phyloP scores from a whole-genome alignment of 306 rosid species.

The Hippophae tibetana region DNA sequence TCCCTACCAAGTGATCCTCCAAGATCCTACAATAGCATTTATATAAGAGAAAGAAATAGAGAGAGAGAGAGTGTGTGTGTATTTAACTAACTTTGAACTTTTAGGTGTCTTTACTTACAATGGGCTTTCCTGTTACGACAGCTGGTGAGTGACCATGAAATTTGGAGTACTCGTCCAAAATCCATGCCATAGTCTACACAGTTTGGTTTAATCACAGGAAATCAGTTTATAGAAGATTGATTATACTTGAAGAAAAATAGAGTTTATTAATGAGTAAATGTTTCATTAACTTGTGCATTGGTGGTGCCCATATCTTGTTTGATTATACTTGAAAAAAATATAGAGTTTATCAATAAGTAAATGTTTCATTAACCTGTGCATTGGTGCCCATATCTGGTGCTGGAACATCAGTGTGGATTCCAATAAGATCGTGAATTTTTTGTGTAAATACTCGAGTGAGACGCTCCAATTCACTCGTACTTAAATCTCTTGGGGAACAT shows the following conservation, averaged over 20 bases:
- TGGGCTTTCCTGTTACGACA: slow-evolving; percentile 57
- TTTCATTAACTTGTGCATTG: slow-evolving; percentile 35
- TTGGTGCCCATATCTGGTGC: slow-evolving; percentile 70
- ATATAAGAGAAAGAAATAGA: neutral
- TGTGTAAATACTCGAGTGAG: slow-evolving; percentile 58
- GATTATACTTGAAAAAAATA: too few species aligned
- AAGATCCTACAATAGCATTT: slow-evolving; percentile 32
- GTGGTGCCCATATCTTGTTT: slow-evolving; percentile 59
- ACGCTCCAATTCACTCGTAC: slow-evolving; percentile 47
- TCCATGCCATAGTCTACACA: slow-evolving; percentile 56
- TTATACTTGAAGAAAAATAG: neutral
- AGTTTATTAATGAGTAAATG: neutral
- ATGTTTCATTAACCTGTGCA: slow-evolving; percentile 29
- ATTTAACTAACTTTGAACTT: neutral
- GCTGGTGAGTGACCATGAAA: slow-evolving; percentile 64
- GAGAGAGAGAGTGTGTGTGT: neutral
- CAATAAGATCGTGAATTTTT: slow-evolving; percentile 56
- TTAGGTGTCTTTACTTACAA: slow-evolving; percentile 24
- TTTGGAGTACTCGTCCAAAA: slow-evolving; percentile 61
- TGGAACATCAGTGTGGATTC: slow-evolving; percentile 53
- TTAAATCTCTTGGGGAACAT: slow-evolving; percentile 43
- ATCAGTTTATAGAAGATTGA: neutral
- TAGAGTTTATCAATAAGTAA: neutral
- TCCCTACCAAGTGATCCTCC: slow-evolving; percentile 63
- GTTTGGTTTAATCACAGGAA: neutral